Evolutionary conservation across 257 asterid genomes (phyloP).

Genomic region (Solanum etuberosum): DNA sequence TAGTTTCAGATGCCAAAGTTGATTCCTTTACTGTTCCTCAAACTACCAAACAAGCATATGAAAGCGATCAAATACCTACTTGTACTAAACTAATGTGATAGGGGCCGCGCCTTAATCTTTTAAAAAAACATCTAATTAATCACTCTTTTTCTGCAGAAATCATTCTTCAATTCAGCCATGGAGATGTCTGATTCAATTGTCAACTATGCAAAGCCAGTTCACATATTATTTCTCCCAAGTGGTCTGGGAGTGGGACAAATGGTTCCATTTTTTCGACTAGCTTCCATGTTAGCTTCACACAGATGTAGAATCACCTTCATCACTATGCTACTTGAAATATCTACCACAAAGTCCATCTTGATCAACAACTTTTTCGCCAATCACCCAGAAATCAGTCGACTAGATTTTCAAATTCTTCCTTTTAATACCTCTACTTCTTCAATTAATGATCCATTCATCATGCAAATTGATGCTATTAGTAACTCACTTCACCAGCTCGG

Average conservation of each 20-base stretch:
- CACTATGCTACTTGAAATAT: conserved; percentile 2
- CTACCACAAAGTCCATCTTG: background rate
- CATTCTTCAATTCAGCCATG: background rate
- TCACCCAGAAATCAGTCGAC: conserved; percentile 13
- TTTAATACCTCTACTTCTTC: background rate
- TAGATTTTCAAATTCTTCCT: conserved; percentile 11
- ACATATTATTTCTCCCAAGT: conserved; percentile 25
- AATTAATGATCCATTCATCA: conserved; percentile 13
- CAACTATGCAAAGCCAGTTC: background rate
- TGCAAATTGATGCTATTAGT: conserved; percentile 1
- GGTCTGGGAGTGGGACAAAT: conserved; percentile 15
- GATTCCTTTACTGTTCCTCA: conserved; percentile 8
- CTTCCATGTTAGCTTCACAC: conserved; percentile 13
- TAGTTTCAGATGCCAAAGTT: background rate
- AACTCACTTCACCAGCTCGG: conserved; percentile 7
- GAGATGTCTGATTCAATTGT: background rate
- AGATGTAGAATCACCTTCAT: conserved; percentile 18
- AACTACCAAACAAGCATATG: conserved; percentile 12
- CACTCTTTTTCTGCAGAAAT: background rate
- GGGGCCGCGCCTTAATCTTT: background rate
- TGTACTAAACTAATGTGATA: background rate
- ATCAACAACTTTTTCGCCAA: conserved; percentile 8
- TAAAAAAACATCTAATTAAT: background rate
- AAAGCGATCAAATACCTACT: background rate
- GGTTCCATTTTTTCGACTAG: conserved; percentile 15